These are phyloP conservation scores for Ustilago curta DNA, from an alignment of 1,284 basidiomycete genomes.

Conservation along the genomic window DNA sequence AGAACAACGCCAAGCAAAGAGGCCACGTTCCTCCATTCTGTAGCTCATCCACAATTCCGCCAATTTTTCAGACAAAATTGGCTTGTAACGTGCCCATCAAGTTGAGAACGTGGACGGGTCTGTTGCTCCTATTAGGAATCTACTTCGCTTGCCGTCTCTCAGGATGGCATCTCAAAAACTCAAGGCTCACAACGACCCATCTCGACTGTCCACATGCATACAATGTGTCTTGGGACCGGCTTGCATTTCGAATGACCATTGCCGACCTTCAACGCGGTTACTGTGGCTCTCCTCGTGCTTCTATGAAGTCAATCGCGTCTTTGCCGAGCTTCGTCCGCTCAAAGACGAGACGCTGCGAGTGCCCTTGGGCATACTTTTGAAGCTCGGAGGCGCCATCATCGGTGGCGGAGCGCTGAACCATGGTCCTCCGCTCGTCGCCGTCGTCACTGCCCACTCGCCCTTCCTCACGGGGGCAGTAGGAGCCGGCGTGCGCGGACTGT, in stretches of 20 bases:
- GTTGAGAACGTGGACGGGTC: constrained; percentile 4
- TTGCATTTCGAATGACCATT: background rate
- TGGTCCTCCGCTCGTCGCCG: constrained; percentile 39
- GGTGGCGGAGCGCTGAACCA: constrained; percentile 54
- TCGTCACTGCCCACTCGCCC: constrained; percentile 49
- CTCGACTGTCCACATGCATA: background rate
- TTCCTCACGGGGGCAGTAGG: constrained; percentile 23
- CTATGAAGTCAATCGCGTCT: constrained; percentile 29
- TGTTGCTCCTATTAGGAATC: background rate
- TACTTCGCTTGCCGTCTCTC: background rate
- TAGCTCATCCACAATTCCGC: background rate
- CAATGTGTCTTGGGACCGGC: background rate
- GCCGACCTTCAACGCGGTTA: background rate
- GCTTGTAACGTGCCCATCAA: constrained; percentile 2
- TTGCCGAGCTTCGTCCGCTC: constrained; percentile 37
- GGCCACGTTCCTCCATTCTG: constrained; percentile 3
- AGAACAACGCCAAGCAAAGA: background rate
- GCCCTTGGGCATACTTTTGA: constrained; percentile 29
- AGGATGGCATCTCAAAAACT: background rate
- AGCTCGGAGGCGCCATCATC: constrained; percentile 18
- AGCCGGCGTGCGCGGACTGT: constrained; percentile 28
- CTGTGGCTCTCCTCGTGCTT: background rate
- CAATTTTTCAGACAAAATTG: constrained; percentile 1
- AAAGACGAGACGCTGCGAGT: constrained; percentile 33
- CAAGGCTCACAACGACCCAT: background rate